Base-by-base conservation (phyloP, 2,329 filamentous ascomycete species). In the Bipolaris zeicola region DNA sequence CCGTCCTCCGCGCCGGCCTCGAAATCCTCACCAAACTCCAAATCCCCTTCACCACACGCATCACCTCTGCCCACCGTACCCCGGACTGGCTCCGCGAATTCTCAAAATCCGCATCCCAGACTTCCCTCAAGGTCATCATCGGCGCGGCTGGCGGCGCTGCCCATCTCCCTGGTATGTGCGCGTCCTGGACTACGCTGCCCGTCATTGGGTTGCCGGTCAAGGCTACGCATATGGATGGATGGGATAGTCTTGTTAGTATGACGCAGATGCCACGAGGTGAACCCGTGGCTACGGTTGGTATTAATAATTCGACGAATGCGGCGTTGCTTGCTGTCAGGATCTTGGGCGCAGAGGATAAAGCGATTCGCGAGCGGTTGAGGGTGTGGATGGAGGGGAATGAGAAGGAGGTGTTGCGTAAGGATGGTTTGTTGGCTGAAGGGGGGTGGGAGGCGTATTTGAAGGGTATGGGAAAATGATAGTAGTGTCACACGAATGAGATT, bases 1-100 rank as follows among this genome's bases (percentile, higher is more conserved):
- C 83, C 2, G 85, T 90, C 14, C 84, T 93, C 37, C 82, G 82
- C 58, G 83, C 84, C 0, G 89, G 85, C 1, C 79, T 92, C 18
- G 83, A 89, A 55, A 82, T 91, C 33, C 82, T 93, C 3, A 79
- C 84, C 52, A 81, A 85, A n/a, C 89, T 94, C 59, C 72, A 80
- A n/a, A 89, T 95, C 10, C 87, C 89, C 0, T 90, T 86, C 77
- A 85, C 88, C 6, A 82, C 87, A 14, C 86, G 86, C 68, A 93
- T 95, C 70, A 93, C 90, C 0, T 93, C 90, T 2, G 91, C 91
- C 0, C 81, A 83, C 69, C 77, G 81, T 49, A 83, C 81, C 0
- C 81, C 81, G 2, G 70, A 78, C 65, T 78, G 75, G 74, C 80
- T 83, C 68, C 76, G 77, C 44, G 65, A 72, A 3, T 83, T 77